Evolutionary conservation across 1,139 yeast species (phyloP), one percentile per base, ranked within the genome.

Genomic region (Saccharomycopsis hybrid): DNA sequence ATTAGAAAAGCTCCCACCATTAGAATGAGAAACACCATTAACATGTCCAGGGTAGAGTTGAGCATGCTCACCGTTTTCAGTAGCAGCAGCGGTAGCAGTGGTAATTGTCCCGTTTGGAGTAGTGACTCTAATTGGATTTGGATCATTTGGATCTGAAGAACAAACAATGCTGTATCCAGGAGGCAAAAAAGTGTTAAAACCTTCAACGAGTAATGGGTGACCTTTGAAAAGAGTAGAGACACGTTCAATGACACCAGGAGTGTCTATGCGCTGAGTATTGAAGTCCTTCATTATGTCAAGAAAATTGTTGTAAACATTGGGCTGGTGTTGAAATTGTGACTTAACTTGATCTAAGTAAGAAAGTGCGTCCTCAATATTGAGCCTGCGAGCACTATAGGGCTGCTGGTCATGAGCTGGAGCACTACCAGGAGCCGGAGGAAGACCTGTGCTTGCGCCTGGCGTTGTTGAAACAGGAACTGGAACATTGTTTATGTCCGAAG

Each of bases 251-350:
- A 92, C 99, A 25, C 97, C 99, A 0, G 98, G 98, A 1, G 99
- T 92, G 66, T 94, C 97, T 61, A 92, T 90, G 72, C 80, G 79
- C 69, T 90, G 97, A 46, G 95, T 85, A 70, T 94, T 92, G 72
- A 94, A 94, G 64, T 94, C 98, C 68, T 92, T 92, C 99, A 92
- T 92, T 56, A 92, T 92, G 65, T 94, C 99, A 62, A 92, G 76
- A 63, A 92, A 92, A 65, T 87, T 90, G 65, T 92, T 94, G 72
- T 94, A 92, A 47, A 94, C 96, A 62, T 90, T 97, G 0, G 97
- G 95, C 67, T 92, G 95, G 58, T 81, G 78, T 66, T 79, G 85
- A 67, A 92, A 92, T 66, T 90, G 97, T 50, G 85, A 79, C 65
- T 94, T 94, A 54, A 92, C 98, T 67, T 89, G 96, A 65, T 94